Evolutionary conservation across 176 grass and related monocot species (phyloP).

Genomic region (Carex scoparia): DNA sequence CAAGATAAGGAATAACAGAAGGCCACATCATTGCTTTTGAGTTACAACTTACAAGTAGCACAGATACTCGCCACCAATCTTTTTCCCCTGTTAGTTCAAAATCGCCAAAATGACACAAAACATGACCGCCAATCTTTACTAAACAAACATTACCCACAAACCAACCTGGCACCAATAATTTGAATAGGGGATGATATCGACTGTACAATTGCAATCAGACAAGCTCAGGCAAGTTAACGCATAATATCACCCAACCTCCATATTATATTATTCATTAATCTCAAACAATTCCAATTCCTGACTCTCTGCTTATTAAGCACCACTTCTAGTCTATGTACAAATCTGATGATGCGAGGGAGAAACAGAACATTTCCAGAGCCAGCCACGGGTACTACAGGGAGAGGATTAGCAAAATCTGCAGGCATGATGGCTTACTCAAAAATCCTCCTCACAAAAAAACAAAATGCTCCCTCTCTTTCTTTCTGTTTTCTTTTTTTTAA

Average conservation of each 20-base stretch:
- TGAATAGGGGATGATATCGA: neutral
- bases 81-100: neutral
- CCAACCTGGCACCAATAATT: neutral
- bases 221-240: neutral
- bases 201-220: neutral
- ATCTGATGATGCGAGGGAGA: slow-evolving; percentile 20
- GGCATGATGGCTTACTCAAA: slow-evolving; percentile 24
- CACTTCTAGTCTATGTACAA: slow-evolving; percentile 25
- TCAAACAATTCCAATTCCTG: slow-evolving; percentile 21
- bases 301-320: slow-evolving; percentile 15
- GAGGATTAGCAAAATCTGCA: slow-evolving; percentile 18
- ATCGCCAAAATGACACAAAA: neutral
- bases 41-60: neutral
- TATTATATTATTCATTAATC: slow-evolving; percentile 26
- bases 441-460: slow-evolving; percentile 16
- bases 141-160: neutral
- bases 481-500: neutral
- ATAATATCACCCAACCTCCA: slow-evolving; percentile 8
- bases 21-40: neutral
- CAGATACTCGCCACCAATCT: neutral
- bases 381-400: slow-evolving; percentile 5
- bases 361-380: slow-evolving; percentile 22
- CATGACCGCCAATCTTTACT: neutral
- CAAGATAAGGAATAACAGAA: neutral
- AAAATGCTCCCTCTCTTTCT: slow-evolving; percentile 14